Evolutionary conservation across 2,329 filamentous ascomycete species (phyloP).

Genomic region (Dactylonectria estremocensis): DNA sequence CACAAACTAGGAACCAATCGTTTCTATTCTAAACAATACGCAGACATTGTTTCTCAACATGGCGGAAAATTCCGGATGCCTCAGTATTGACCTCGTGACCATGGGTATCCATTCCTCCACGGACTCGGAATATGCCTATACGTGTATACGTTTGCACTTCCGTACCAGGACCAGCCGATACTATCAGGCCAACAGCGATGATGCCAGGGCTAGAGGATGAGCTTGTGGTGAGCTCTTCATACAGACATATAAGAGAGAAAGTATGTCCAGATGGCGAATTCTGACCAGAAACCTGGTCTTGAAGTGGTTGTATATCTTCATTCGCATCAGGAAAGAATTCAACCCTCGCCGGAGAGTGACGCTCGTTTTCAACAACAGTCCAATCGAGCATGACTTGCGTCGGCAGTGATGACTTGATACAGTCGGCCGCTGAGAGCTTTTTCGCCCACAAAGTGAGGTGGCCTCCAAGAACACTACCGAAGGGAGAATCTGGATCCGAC

Average conservation of each 20-base stretch:
- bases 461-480: background rate
- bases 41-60: too few relatives aligned
- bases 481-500: background rate
- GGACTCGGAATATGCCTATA: background rate
- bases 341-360: background rate
- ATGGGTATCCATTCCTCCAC: background rate
- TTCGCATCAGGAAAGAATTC: background rate
- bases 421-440: background rate
- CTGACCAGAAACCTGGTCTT: background rate
- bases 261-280: background rate
- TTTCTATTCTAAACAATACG: too few relatives aligned
- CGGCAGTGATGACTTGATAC: background rate
- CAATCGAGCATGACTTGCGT: background rate
- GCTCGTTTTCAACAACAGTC: background rate
- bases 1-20: too few relatives aligned
- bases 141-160: background rate
- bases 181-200: background rate
- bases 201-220: background rate
- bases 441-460: background rate
- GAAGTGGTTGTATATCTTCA: background rate
- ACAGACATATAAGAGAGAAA: background rate
- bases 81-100: too few relatives aligned
- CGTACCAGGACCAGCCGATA: background rate
- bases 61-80: too few relatives aligned
- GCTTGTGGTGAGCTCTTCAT: background rate